Evolutionary conservation across 805 yeast genomes (phyloP).

Genomic region (Metschnikowia reukaufii): DNA sequence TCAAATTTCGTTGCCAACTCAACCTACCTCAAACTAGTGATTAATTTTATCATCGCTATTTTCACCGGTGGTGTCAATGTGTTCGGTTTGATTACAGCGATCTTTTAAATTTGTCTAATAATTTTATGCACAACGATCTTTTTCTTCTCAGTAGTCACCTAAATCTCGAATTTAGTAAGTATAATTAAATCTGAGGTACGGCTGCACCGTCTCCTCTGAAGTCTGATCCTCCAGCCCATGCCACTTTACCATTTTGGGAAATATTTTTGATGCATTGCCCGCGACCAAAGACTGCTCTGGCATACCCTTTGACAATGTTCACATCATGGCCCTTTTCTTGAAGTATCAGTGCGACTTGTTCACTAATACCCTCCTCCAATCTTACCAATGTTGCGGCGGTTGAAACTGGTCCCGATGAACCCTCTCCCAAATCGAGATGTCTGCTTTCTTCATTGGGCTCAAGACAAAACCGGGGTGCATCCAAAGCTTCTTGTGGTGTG

Average conservation of each 20-base stretch:
- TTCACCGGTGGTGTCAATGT: conserved; percentile 15
- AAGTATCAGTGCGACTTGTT: conserved; percentile 46
- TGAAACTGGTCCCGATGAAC: conserved; percentile 64
- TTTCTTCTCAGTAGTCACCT: not conserved
- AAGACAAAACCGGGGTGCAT: conserved; percentile 71
- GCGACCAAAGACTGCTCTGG: conserved; percentile 55
- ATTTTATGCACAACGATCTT: not conserved
- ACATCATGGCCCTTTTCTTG: conserved; percentile 58
- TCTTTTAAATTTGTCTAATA: conserved; percentile 1
- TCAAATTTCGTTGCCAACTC: conserved; percentile 15
- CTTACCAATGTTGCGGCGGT: conserved; percentile 58
- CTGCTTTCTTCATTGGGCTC: conserved; percentile 47
- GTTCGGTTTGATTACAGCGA: conserved; percentile 12
- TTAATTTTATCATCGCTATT: conserved; percentile 15
- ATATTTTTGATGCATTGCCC: conserved; percentile 69
- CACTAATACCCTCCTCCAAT: conserved; percentile 63
- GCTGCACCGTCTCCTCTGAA: conserved; percentile 87
- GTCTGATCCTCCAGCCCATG: conserved; percentile 73
- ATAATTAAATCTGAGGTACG: conserved; percentile 44
- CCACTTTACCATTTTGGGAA: conserved; percentile 39
- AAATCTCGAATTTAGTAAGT: too few species aligned
- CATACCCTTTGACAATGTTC: conserved; percentile 39
- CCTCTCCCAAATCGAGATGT: conserved; percentile 51
- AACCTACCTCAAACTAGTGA: conserved; percentile 13
- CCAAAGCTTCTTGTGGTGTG: conserved; percentile 72